These are phyloP conservation scores for Acanthamoeba triangularis DNA, from an alignment of 208 protist species.

Conservation along the genomic window DNA sequence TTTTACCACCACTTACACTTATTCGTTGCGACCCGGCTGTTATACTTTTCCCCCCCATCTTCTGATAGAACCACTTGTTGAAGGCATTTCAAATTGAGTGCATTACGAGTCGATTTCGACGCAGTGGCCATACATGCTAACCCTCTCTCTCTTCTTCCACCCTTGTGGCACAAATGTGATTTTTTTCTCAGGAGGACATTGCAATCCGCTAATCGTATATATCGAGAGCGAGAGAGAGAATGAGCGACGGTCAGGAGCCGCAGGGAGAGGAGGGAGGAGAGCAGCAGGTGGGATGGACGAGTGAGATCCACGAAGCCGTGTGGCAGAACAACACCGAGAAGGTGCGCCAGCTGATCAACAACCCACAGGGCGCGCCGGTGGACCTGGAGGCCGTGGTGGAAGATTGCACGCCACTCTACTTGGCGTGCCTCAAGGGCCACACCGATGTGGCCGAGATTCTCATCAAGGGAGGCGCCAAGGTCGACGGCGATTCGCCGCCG, in stretches of 20 bases:
- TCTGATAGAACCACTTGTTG: too few species aligned
- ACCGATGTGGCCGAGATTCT: slow-evolving; percentile 69
- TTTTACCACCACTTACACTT: too few species aligned
- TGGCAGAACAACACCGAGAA: slow-evolving; percentile 73
- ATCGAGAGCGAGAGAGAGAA: neutral
- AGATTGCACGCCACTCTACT: slow-evolving; percentile 70
- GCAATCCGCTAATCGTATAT: too few species aligned
- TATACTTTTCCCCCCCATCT: too few species aligned
- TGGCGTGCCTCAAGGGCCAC: slow-evolving; percentile 71
- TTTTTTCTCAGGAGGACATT: too few species aligned
- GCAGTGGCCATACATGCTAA: too few species aligned
- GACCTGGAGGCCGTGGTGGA: slow-evolving; percentile 68
- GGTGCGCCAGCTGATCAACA: slow-evolving; percentile 45
- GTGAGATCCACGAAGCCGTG: slow-evolving; percentile 73
- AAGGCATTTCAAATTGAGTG: neutral
- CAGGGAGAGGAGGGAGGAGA: slow-evolving; percentile 50
- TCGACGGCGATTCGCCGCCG: slow-evolving; percentile 66
- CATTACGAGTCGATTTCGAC: neutral
- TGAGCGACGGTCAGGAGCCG: slow-evolving; percentile 2
- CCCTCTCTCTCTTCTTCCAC: too few species aligned
- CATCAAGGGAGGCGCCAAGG: slow-evolving; percentile 65
- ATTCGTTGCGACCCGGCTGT: too few species aligned
- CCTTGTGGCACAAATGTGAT: too few species aligned
- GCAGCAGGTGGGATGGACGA: slow-evolving; percentile 71
- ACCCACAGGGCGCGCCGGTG: neutral